A percentile compares a stretch with the other conserved stretches of the same genome.
Conservation (phyloP, 805 yeast genomes). For the Tetrapisispora iriomotensis region DNA sequence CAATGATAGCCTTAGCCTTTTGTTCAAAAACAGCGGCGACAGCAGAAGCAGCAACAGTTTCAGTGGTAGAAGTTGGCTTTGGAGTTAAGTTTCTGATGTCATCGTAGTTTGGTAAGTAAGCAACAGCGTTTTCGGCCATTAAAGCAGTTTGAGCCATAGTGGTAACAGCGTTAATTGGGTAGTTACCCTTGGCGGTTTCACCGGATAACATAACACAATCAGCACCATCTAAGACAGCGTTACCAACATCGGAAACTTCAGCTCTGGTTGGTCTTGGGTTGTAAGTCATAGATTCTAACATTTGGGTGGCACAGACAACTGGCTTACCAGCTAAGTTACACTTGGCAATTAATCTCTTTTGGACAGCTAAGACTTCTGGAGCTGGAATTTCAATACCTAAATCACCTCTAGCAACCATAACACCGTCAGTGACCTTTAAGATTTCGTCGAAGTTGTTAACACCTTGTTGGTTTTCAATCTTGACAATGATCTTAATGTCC, state of each 20-base stretch:
- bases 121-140: conserved; percentile 93
- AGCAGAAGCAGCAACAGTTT: conserved; percentile 95
- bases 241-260: conserved; percentile 98
- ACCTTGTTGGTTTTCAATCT: conserved; percentile 99
- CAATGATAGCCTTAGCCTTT: conserved; percentile 92
- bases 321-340: conserved; percentile 99
- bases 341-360: conserved; percentile 97
- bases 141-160: conserved; percentile 98
- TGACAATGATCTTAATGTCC: conserved; percentile 90
- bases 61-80: conserved; percentile 86
- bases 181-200: conserved; percentile 99
- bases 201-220: conserved; percentile 99
- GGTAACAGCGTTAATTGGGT: conserved; percentile 94
- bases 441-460: conserved; percentile 98
- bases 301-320: conserved; percentile 98
- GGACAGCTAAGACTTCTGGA: conserved; percentile 95
- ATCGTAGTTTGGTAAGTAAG: conserved; percentile 74
- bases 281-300: conserved; percentile 99
- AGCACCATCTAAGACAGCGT: conserved; percentile 98
- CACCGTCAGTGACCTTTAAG: conserved; percentile 92
- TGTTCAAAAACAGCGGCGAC: conserved; percentile 95
- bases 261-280: conserved; percentile 99
- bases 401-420: conserved; percentile 99
- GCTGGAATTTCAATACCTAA: conserved; percentile 99
- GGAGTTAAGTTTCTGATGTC: conserved; percentile 79